Evolutionary conservation across 2,329 filamentous ascomycete genomes (phyloP).

Genomic region (Amphichorda felina): DNA sequence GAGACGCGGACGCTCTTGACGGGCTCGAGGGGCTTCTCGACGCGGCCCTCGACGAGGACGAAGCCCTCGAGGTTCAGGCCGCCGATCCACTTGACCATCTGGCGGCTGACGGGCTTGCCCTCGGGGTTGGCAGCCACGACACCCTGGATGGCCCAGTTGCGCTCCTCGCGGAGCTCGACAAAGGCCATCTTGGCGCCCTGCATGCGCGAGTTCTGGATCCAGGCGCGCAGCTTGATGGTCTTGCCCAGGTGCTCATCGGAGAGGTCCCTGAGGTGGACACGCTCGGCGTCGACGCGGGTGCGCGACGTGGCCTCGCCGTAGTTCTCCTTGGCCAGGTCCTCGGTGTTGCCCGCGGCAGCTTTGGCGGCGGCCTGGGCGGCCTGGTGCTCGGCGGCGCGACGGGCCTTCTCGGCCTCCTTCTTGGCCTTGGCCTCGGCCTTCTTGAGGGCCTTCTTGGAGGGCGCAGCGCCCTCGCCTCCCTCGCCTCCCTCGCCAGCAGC

Average conservation of each 20-base stretch:
- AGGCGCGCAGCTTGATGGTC: constrained; percentile 64
- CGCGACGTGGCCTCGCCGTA: constrained; percentile 62
- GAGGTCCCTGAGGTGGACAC: constrained; percentile 51
- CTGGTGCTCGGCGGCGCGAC: constrained; percentile 61
- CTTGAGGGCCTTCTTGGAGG: constrained; percentile 72
- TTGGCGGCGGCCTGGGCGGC: constrained; percentile 58
- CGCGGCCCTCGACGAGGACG: constrained; percentile 66
- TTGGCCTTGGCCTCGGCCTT: constrained; percentile 79
- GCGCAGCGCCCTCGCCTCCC: constrained; percentile 14
- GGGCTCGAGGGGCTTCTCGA: constrained; percentile 74
- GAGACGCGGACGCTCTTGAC: constrained; percentile 79
- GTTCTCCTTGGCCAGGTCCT: constrained; percentile 61
- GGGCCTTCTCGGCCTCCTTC: constrained; percentile 73
- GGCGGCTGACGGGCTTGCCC: constrained; percentile 54
- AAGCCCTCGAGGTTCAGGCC: constrained; percentile 69
- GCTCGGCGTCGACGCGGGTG: constrained; percentile 40
- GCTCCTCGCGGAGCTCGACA: constrained; percentile 64
- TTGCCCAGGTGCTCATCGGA: constrained; percentile 54
- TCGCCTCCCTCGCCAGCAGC: constrained; percentile 1
- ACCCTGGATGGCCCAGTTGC: constrained; percentile 65
- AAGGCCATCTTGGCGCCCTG: constrained; percentile 80
- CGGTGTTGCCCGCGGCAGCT: constrained; percentile 51
- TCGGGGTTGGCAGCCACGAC: constrained; percentile 59
- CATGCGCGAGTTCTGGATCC: constrained; percentile 76
- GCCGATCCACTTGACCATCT: constrained; percentile 90